Evolutionary conservation across 768 basidiomycete genomes (phyloP), one percentile per base, ranked within the genome.

Genomic region (Gymnopilus dilepis): DNA sequence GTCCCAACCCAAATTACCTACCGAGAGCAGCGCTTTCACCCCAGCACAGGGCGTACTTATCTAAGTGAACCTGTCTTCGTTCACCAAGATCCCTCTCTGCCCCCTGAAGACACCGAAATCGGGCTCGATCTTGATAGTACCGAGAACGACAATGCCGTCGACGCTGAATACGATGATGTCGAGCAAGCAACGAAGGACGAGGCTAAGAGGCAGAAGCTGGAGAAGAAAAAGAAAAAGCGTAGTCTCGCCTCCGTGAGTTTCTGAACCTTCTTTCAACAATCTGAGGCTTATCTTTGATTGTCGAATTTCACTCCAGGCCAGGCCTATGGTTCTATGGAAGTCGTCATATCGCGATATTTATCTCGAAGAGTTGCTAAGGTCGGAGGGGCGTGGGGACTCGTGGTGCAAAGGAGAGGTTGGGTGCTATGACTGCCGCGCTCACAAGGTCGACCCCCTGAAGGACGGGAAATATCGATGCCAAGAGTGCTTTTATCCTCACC

Each of bases 281-380:
- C 7, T 43, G 9, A 17, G n/a, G 21, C 21, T 17, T n/a, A 43
- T n/a, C 8, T 3, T n/a, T n/a, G n/a, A n/a, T n/a, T n/a, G n/a
- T n/a, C 7, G 1, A 43, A 43, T 8, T 22, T 43, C 6, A 2
- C 21, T 43, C 7, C 42, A 43, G 42, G 8, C 19, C 13, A 50
- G 58, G 5, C 62, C 62, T 3, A 48, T 52, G 40, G 57, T 63
- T 3, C 24, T 54, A 2, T 63, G 58, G 52, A 33, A 43, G n/a
- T 31, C 43, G 12, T 33, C 31, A 8, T 56, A 63, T 26, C 40
- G 58, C 2, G 8, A 40, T 11, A 26, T 28, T 6, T 63, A 63
- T 31, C 52, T 63, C 11, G 62, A 63, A 8, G 52, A 63, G 38
- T 6, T 63, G 13, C 19, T 48, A 12, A 13, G 58, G 6, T 53